Conservation (phyloP, 768 basidiomycete species). For the Calvatia gigantea region DNA sequence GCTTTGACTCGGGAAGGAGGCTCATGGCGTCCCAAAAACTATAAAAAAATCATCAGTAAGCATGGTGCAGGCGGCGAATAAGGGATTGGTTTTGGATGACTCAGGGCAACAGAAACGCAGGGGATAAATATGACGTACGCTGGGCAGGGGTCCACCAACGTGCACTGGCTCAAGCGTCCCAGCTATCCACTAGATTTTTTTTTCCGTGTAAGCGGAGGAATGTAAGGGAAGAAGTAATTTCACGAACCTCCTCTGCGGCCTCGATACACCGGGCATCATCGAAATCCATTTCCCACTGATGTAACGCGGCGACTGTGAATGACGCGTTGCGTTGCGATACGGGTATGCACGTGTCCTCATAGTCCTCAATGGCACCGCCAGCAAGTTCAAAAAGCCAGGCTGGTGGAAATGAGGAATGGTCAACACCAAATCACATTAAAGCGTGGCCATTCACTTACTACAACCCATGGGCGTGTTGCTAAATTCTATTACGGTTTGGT, state of each 20-base stretch:
- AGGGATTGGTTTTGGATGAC: too few species aligned
- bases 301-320: constrained; percentile 86
- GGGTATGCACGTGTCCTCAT: constrained; percentile 71
- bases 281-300: constrained; percentile 88
- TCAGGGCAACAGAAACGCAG: constrained; percentile 11
- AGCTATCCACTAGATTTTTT: constrained; percentile 64
- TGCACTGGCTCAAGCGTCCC: constrained; percentile 68
- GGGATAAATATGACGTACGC: constrained; percentile 49
- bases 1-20: constrained; percentile 55
- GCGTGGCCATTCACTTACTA: constrained; percentile 51
- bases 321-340: constrained; percentile 73
- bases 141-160: constrained; percentile 79
- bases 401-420: constrained; percentile 23
- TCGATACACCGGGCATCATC: constrained; percentile 78
- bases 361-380: constrained; percentile 75
- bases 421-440: neutral
- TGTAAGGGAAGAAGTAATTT: neutral
- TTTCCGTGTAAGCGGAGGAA: constrained; percentile 13
- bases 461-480: constrained; percentile 84
- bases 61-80: neutral
- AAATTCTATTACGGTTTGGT: constrained; percentile 79
- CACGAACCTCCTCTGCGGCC: constrained; percentile 74
- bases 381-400: constrained; percentile 94
- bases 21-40: constrained; percentile 80
- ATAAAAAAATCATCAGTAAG: constrained; percentile 11